phyloP scores from a whole-genome alignment of 164 flowering plant species.

The Cinnamomum chago region DNA sequence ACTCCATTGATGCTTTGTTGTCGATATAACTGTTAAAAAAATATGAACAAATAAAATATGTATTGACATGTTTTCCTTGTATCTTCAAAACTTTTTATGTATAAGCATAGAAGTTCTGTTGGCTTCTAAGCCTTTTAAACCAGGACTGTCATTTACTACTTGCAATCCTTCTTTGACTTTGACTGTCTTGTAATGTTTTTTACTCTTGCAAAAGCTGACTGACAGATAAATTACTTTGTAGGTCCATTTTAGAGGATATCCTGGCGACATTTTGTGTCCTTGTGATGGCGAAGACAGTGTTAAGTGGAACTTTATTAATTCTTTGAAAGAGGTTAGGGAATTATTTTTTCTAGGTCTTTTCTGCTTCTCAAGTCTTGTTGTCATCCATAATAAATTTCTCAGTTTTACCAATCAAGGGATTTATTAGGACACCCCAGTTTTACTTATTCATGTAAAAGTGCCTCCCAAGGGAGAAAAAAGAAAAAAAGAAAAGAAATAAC shows the following conservation, averaged over 20 bases:
- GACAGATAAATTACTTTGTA: constrained; percentile 22
- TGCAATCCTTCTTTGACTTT: neutral
- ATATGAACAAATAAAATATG: no score
- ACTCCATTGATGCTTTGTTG: no score
- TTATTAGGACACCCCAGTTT: no score
- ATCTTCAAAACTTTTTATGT: neutral
- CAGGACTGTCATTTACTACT: neutral
- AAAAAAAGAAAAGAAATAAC: no score
- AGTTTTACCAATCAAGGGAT: no score
- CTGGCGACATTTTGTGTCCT: constrained; percentile 63
- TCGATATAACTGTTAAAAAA: no score
- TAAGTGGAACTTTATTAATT: constrained; percentile 94
- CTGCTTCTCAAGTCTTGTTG: neutral
- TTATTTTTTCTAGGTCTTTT: neutral
- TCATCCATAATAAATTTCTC: neutral
- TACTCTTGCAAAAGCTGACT: constrained; percentile 5
- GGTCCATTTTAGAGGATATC: constrained; percentile 98
- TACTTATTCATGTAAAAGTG: no score
- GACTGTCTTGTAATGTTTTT: neutral
- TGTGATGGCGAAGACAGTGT: constrained; percentile 94
- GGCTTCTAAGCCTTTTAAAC: neutral
- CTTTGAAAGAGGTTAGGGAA: constrained; percentile 76
- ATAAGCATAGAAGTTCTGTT: neutral
- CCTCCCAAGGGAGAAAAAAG: no score
- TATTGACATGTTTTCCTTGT: neutral